These are phyloP conservation scores for Nadsonia fulvescens DNA, from an alignment of 805 yeast species.

Conservation along the genomic window DNA sequence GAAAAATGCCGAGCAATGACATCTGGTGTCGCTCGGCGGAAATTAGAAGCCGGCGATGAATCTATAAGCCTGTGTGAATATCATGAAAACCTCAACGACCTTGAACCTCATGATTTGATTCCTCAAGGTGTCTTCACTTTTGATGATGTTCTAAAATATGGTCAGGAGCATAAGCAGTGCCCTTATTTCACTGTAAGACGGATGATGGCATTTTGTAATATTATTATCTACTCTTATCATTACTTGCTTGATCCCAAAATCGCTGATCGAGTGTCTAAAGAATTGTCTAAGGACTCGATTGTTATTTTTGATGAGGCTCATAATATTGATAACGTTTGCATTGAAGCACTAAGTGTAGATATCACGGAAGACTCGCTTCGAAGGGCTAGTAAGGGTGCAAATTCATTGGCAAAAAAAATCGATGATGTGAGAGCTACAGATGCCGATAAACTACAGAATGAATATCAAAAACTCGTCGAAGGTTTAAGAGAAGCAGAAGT, in stretches of 20 bases:
- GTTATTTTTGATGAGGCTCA: constrained; percentile 98
- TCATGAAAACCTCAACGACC: constrained; percentile 76
- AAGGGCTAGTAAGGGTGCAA: constrained; percentile 76
- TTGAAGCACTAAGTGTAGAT: constrained; percentile 83
- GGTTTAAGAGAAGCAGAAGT: constrained; percentile 74
- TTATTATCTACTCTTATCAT: constrained; percentile 91
- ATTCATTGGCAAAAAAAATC: constrained; percentile 59
- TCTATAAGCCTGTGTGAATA: constrained; percentile 58
- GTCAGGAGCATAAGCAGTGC: constrained; percentile 67
- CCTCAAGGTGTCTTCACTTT: constrained; percentile 93
- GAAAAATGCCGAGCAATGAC: constrained; percentile 92
- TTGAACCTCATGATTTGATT: constrained; percentile 73
- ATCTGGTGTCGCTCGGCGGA: constrained; percentile 66
- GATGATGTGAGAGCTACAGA: constrained; percentile 71
- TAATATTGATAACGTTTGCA: constrained; percentile 95
- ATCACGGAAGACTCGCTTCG: constrained; percentile 78
- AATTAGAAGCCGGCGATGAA: constrained; percentile 39
- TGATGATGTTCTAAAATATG: constrained; percentile 60
- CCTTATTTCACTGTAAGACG: constrained; percentile 97
- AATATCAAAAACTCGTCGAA: constrained; percentile 77
- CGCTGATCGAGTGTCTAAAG: constrained; percentile 86
- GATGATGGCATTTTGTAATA: constrained; percentile 83
- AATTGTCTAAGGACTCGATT: constrained; percentile 79
- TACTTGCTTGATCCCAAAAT: constrained; percentile 92
- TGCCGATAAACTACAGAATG: constrained; percentile 68